phyloP scores from a whole-genome alignment of 2,329 filamentous ascomycete species.

The Penicillium decumbens region DNA sequence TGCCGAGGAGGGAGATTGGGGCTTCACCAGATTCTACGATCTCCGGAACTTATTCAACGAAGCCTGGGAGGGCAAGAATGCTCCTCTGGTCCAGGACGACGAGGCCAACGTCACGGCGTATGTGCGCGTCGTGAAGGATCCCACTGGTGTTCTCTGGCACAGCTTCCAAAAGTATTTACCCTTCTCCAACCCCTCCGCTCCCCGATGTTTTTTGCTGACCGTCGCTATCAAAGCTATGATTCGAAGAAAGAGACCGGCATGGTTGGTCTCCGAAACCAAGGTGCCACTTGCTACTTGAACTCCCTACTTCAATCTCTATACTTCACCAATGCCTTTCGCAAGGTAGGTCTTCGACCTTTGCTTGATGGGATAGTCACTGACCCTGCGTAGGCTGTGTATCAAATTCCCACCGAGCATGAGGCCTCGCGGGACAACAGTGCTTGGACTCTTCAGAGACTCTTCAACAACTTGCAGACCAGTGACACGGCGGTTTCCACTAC shows the following conservation, averaged over 20 bases:
- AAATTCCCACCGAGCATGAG: slow-evolving; percentile 88
- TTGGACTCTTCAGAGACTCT: slow-evolving; percentile 86
- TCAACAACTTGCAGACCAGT: slow-evolving; percentile 90
- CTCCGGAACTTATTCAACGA: slow-evolving; percentile 76
- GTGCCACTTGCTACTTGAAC: slow-evolving; percentile 85
- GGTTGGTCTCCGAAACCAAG: slow-evolving; percentile 94
- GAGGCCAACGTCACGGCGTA: slow-evolving; percentile 46
- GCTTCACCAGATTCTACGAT: slow-evolving; percentile 94
- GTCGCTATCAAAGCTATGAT: slow-evolving; percentile 63
- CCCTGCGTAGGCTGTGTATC: slow-evolving; percentile 71
- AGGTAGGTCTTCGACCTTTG: slow-evolving; percentile 50
- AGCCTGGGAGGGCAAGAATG: slow-evolving; percentile 64
- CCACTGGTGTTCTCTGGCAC: slow-evolving; percentile 48
- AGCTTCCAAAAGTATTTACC: slow-evolving; percentile 42
- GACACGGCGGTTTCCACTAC: slow-evolving; percentile 78
- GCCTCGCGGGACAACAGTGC: slow-evolving; percentile 80
- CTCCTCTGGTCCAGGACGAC: slow-evolving; percentile 51
- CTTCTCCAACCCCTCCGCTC: neutral
- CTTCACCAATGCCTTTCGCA: slow-evolving; percentile 88
- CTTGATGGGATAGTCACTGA: neutral
- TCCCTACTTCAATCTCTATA: slow-evolving; percentile 79
- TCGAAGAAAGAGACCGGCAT: slow-evolving; percentile 99
- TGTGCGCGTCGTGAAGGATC: slow-evolving; percentile 48
- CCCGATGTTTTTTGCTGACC: slow-evolving; percentile 7
- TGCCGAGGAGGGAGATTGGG: slow-evolving; percentile 95